Conservation (phyloP, 768 basidiomycete species). For the Hygrocybe punicea region DNA sequence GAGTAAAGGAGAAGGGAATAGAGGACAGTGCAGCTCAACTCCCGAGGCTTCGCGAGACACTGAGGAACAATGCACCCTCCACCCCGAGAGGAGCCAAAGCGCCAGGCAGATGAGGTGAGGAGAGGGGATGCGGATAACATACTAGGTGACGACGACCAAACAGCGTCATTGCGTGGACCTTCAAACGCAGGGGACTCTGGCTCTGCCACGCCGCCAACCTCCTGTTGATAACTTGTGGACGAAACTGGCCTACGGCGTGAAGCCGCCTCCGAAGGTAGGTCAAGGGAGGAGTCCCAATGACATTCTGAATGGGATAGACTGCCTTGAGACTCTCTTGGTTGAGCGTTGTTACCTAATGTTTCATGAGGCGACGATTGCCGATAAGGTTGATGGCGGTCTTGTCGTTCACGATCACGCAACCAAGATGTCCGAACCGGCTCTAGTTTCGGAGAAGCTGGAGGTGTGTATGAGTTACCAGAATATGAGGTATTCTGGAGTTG, state of each 20-base stretch:
- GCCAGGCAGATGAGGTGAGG: conserved; percentile 35
- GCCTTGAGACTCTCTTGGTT: not conserved
- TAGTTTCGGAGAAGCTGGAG: conserved; percentile 28
- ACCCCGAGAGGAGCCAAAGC: conserved; percentile 16
- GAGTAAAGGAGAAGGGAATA: conserved; percentile 30
- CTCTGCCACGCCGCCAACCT: not conserved
- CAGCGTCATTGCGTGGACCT: conserved; percentile 23
- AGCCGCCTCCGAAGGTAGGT: conserved; percentile 14
- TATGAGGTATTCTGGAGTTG: conserved; percentile 9
- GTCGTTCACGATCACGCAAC: conserved; percentile 22
- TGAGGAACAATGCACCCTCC: conserved; percentile 18
- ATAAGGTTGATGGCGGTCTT: conserved; percentile 2
- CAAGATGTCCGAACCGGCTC: conserved; percentile 25
- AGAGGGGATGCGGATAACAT: conserved; percentile 56
- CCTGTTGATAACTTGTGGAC: conserved; percentile 3
- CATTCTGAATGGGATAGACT: conserved; percentile 17
- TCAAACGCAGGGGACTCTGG: conserved; percentile 4
- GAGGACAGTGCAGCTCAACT: conserved; percentile 17
- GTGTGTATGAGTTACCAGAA: conserved; percentile 19
- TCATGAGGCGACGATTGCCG: conserved; percentile 1
- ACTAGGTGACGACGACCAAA: conserved; percentile 41
- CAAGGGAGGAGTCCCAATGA: conserved; percentile 23
- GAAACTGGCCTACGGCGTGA: conserved; percentile 1
- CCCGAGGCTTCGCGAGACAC: conserved; percentile 17
- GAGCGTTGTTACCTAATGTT: not conserved